A percentile compares a stretch with the other conserved stretches of the same genome.
Evolutionary conservation across 345 rosid genomes (phyloP).

Genomic region (Durio zibethinus): DNA sequence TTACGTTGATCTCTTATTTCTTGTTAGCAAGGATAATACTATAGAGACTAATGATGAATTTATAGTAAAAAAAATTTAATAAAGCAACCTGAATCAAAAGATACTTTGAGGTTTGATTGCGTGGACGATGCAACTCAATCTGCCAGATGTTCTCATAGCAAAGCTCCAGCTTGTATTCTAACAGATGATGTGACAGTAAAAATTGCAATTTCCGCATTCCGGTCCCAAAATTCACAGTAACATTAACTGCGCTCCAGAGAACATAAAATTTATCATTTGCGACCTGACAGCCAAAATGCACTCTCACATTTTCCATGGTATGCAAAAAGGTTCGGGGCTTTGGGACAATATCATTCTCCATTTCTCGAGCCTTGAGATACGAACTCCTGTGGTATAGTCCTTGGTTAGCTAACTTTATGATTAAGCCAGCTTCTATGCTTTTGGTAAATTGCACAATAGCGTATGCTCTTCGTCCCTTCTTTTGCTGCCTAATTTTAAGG

Average conservation of each 20-base stretch:
- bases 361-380: conserved; percentile 40
- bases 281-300: conserved; percentile 72
- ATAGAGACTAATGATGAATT: background rate
- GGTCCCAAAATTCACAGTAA: conserved; percentile 47
- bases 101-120: conserved; percentile 1
- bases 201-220: conserved; percentile 53
- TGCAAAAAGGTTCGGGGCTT: conserved; percentile 45
- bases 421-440: background rate
- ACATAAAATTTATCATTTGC: conserved; percentile 39
- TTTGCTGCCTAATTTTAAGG: background rate
- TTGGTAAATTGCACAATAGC: conserved; percentile 15
- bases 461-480: background rate
- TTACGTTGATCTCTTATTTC: background rate
- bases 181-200: conserved; percentile 10
- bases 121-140: conserved; percentile 21
- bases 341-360: conserved; percentile 55
- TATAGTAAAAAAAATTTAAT: background rate
- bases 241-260: conserved; percentile 45
- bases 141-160: conserved; percentile 36
- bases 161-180: conserved; percentile 33
- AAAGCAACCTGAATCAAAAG: conserved; percentile 35
- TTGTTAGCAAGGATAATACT: background rate
- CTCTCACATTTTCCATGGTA: conserved; percentile 28
- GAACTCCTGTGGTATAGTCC: conserved; percentile 34
- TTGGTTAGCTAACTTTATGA: background rate